Evolutionary conservation across 2,329 filamentous ascomycete genomes (phyloP).

Genomic region (Podosphaera aphanis): DNA sequence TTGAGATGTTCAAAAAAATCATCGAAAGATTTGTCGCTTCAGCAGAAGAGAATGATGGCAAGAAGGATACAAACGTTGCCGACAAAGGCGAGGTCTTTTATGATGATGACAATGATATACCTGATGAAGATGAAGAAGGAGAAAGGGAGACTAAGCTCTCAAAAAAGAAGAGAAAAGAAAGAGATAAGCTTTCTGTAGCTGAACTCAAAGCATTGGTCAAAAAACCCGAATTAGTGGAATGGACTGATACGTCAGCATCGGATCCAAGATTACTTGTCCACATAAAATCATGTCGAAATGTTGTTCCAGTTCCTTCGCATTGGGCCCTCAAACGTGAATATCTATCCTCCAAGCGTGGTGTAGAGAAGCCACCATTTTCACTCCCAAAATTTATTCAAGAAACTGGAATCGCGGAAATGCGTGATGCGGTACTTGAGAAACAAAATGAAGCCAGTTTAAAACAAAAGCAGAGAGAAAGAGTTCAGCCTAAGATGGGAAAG

Average conservation of each 20-base stretch:
- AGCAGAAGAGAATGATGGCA: slow-evolving; percentile 36
- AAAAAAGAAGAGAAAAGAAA: slow-evolving; percentile 82
- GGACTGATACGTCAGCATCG: slow-evolving; percentile 81
- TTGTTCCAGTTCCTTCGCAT: slow-evolving; percentile 79
- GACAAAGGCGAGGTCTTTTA: slow-evolving; percentile 74
- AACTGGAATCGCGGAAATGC: slow-evolving; percentile 94
- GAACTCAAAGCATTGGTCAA: slow-evolving; percentile 80
- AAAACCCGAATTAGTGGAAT: slow-evolving; percentile 87
- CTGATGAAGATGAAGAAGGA: slow-evolving; percentile 57
- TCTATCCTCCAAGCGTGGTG: slow-evolving; percentile 83
- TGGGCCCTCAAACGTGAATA: slow-evolving; percentile 97
- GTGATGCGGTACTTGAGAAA: slow-evolving; percentile 86
- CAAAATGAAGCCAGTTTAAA: slow-evolving; percentile 79
- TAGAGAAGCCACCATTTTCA: slow-evolving; percentile 83
- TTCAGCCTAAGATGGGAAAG: slow-evolving; percentile 88
- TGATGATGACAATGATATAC: slow-evolving; percentile 66
- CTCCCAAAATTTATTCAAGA: slow-evolving; percentile 93
- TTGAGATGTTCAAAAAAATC: slow-evolving; percentile 61
- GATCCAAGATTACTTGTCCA: slow-evolving; percentile 78
- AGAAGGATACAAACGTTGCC: slow-evolving; percentile 39
- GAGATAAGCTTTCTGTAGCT: slow-evolving; percentile 81
- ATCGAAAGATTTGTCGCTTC: slow-evolving; percentile 55
- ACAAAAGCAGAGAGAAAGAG: slow-evolving; percentile 84
- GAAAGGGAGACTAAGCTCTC: slow-evolving; percentile 47
- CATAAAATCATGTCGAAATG: slow-evolving; percentile 85